Conservation (phyloP, 1,284 basidiomycete species). For the Cronartium quercuum region DNA sequence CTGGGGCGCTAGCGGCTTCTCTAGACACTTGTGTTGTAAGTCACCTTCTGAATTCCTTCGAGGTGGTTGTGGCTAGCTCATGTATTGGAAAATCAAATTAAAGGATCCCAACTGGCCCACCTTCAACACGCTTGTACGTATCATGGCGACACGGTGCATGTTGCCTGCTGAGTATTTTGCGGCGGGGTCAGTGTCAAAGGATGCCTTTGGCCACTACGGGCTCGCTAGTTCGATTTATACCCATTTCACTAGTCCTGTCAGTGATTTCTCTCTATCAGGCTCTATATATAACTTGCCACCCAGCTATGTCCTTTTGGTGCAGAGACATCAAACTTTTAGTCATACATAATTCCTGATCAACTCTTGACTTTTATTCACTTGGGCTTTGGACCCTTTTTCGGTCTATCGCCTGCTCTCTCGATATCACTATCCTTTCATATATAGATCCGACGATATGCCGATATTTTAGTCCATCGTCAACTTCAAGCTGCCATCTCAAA, state of each 20-base stretch:
- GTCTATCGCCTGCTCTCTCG: not conserved
- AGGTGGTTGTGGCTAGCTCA: not conserved
- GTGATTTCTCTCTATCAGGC: not conserved
- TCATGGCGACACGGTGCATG: constrained; percentile 99
- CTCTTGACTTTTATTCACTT: constrained; percentile 69
- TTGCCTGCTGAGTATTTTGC: constrained; percentile 97
- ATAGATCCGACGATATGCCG: constrained; percentile 52
- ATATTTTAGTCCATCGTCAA: constrained; percentile 91
- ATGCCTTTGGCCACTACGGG: constrained; percentile 94
- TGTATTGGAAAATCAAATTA: not conserved
- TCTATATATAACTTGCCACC: not conserved
- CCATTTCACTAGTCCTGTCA: constrained; percentile 66
- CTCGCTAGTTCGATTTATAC: constrained; percentile 95
- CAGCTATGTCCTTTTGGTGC: not conserved
- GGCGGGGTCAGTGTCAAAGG: constrained; percentile 82
- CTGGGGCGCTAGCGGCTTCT: constrained; percentile 80
- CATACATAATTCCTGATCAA: not conserved
- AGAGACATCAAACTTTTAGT: not conserved
- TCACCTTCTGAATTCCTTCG: constrained; percentile 39
- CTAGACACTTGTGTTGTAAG: constrained; percentile 78
- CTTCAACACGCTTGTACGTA: constrained; percentile 95
- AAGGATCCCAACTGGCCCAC: constrained; percentile 73
- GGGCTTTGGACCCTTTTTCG: constrained; percentile 57
- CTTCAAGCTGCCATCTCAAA: constrained; percentile 83
- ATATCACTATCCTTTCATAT: not conserved